Conservation (phyloP, 768 basidiomycete species). For the Lentinula boryana region DNA sequence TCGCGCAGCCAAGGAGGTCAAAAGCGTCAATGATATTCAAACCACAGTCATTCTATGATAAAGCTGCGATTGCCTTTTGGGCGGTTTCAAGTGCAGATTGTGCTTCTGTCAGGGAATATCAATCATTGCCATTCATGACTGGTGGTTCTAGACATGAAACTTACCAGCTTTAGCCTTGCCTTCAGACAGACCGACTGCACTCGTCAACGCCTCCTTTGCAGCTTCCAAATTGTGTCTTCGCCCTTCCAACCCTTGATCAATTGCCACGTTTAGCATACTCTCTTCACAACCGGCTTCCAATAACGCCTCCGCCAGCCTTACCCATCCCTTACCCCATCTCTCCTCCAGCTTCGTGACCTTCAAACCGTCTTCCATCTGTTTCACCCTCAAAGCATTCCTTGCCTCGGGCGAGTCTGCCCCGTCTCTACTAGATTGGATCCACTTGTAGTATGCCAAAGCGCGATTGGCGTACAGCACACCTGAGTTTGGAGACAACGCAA, state of each 20-base stretch:
- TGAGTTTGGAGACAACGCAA: not conserved
- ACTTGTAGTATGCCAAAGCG: constrained; percentile 1
- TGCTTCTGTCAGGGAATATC: not conserved
- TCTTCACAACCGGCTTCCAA: not conserved
- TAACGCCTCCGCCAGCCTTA: constrained; percentile 3
- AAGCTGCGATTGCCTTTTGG: constrained; percentile 9
- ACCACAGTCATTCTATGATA: not conserved
- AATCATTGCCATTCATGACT: not conserved
- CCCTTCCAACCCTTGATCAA: not conserved
- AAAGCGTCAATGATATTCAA: too few relatives aligned
- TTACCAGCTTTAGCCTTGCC: constrained; percentile 3
- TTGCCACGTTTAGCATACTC: not conserved
- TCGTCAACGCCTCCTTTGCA: not conserved
- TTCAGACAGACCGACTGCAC: not conserved
- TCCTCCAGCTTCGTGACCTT: constrained; percentile 1
- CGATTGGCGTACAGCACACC: constrained; percentile 7
- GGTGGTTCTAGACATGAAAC: not conserved
- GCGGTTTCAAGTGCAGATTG: constrained; percentile 14
- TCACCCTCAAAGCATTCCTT: not conserved
- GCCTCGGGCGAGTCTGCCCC: not conserved
- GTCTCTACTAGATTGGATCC: not conserved
- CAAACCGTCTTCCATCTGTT: not conserved
- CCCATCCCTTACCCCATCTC: constrained; percentile 7
- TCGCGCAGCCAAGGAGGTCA: too few relatives aligned
- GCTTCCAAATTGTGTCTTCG: not conserved